Evolutionary conservation across 805 yeast species (phyloP).

Genomic region (Candida gorgasii): DNA sequence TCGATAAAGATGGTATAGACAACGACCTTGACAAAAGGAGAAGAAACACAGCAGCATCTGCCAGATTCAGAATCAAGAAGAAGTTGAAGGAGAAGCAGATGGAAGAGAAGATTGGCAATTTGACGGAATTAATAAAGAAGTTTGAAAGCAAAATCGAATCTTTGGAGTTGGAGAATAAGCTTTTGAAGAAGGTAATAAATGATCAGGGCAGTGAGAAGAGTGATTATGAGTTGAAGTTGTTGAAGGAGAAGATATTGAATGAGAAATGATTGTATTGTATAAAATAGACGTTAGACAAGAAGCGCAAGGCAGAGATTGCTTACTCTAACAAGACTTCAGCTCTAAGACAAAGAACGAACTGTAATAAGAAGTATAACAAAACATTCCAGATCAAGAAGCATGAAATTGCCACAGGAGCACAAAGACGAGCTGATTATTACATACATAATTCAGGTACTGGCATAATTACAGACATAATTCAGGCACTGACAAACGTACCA

Average conservation of each 20-base stretch:
- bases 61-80: conserved; percentile 63
- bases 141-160: conserved; percentile 51
- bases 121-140: conserved; percentile 45
- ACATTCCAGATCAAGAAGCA: no score
- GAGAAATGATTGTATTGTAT: conserved; percentile 6
- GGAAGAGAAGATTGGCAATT: conserved; percentile 47
- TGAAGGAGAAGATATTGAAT: conserved; percentile 30
- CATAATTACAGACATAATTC: no score
- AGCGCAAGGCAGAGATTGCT: no score
- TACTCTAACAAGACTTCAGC: no score
- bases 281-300: no score
- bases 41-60: conserved; percentile 66
- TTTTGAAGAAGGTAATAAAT: conserved; percentile 53
- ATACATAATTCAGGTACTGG: no score
- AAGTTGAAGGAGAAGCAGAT: conserved; percentile 59
- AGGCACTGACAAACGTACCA: no score
- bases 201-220: conserved; percentile 49
- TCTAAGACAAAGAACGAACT: no score
- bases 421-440: no score
- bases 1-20: conserved; percentile 10
- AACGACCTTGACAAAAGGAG: conserved; percentile 50
- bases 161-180: conserved; percentile 62
- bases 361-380: no score
- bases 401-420: no score
- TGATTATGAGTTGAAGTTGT: conserved; percentile 37